These are phyloP conservation scores for Pythium rishiriense DNA, from an alignment of 352 stramenopile species.

Conservation along the genomic window DNA sequence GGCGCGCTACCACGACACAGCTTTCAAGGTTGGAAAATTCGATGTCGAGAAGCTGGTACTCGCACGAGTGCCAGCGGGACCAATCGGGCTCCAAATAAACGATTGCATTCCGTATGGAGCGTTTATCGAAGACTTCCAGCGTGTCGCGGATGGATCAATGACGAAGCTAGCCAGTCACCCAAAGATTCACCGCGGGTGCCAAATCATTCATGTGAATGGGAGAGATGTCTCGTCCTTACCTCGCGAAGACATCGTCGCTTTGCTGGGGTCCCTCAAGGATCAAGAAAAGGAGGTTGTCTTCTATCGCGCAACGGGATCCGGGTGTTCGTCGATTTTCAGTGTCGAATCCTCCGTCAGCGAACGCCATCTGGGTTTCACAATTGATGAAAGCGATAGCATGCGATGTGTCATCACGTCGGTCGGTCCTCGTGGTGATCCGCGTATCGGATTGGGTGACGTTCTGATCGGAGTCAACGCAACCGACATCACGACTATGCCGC, in stretches of 20 bases:
- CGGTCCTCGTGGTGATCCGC: slow-evolving; percentile 17
- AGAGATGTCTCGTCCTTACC: slow-evolving; percentile 39
- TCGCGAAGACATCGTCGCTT: slow-evolving; percentile 39
- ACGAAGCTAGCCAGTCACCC: slow-evolving; percentile 38
- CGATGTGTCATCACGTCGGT: slow-evolving; percentile 40
- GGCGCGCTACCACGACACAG: slow-evolving; percentile 41
- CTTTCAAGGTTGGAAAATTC: slow-evolving; percentile 31
- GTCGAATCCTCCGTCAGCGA: slow-evolving; percentile 28
- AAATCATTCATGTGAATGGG: slow-evolving; percentile 59
- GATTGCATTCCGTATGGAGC: slow-evolving; percentile 42
- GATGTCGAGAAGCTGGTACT: slow-evolving; percentile 61
- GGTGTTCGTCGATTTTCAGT: slow-evolving; percentile 33
- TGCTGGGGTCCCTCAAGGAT: slow-evolving; percentile 39
- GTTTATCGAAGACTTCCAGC: slow-evolving; percentile 53
- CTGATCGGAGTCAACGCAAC: slow-evolving; percentile 47
- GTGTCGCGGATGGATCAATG: slow-evolving; percentile 36
- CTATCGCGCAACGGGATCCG: slow-evolving; percentile 35
- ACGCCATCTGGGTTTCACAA: slow-evolving; percentile 29
- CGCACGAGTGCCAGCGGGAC: slow-evolving; percentile 38
- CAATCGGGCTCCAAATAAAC: slow-evolving; percentile 49
- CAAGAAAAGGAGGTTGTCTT: slow-evolving; percentile 58
- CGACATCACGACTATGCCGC: slow-evolving; percentile 41
- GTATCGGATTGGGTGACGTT: slow-evolving; percentile 36
- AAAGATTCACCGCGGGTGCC: slow-evolving; percentile 50
- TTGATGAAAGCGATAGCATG: slow-evolving; percentile 39